Evolutionary conservation across 495 filamentous ascomycete genomes (phyloP), one percentile per base, ranked within the genome.

Genomic region (Echria macrotheca): DNA sequence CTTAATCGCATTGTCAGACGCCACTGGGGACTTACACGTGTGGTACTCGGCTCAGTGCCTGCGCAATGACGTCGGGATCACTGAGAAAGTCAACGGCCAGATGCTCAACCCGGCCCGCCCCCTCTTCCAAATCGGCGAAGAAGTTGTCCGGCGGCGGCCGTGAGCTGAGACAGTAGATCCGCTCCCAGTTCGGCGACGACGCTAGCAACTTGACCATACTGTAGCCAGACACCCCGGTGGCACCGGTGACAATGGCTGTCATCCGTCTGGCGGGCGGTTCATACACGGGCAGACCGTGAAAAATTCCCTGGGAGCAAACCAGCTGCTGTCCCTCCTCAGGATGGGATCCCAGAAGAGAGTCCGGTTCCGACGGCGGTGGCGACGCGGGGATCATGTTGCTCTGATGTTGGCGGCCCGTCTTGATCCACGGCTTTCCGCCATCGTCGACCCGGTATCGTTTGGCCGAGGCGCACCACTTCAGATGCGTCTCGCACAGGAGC

Each of bases 231-330:
- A 76, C 74, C 11, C 68, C 77, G 57, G 72, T 80, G 26, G 72
- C 72, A 8, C 78, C 76, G 1, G 76, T 74, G 15, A 81, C 69
- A 38, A 80, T 65, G 1, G 77, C 75, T 1, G 72, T 77, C 21
- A 76, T 58, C 44, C 65, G 64, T 32, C 64, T 58, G 22, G 57
- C 43, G 2, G 32, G 19, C 1, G 18, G 25, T 1, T 37, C 14
- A 5, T 70, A 77, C 17, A 65, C 60, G 5, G 74, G 76, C 0
- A 79, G 66, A 25, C 73, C 71, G 49, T 74, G 67, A 55, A 66
- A 69, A 45, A 74, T 74, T 35, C 70, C 73, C 7, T 56, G 10
- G 23, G 63, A 61, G 28, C 61, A 63, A 21, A 71, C 63, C 10
- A 50, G n/a, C 1, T 40, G 33, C 5, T 12, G 25, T 12, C 18